These are phyloP conservation scores for Penicillium roqueforti DNA, from an alignment of 495 filamentous ascomycete species.

Conservation along the genomic window DNA sequence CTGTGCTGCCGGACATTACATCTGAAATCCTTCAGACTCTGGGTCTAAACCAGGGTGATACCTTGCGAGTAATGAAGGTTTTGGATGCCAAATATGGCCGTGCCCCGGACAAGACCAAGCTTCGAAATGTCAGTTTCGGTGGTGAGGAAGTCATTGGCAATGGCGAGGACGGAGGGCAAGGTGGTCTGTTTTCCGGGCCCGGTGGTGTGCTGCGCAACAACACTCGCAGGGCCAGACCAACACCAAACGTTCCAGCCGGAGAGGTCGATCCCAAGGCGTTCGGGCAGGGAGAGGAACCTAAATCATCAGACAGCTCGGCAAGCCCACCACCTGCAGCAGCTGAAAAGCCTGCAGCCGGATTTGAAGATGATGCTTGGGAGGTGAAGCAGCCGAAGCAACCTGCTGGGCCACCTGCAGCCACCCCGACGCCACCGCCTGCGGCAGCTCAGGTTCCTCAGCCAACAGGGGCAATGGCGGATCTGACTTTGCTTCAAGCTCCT, in stretches of 20 bases:
- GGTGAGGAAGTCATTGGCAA: slow-evolving; percentile 50
- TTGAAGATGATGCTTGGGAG: slow-evolving; percentile 98
- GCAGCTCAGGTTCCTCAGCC: slow-evolving; percentile 43
- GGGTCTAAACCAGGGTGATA: slow-evolving; percentile 92
- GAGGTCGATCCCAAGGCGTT: slow-evolving; percentile 85
- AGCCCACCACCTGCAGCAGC: slow-evolving; percentile 41
- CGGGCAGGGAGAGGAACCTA: slow-evolving; percentile 52
- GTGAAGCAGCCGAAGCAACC: slow-evolving; percentile 81
- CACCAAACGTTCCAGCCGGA: slow-evolving; percentile 75
- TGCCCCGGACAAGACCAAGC: slow-evolving; percentile 52
- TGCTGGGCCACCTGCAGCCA: slow-evolving; percentile 24
- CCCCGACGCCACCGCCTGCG: slow-evolving; percentile 34
- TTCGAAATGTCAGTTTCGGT: slow-evolving; percentile 59
- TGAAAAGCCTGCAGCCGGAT: slow-evolving; percentile 57
- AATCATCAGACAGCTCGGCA: slow-evolving; percentile 40
- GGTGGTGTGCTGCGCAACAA: slow-evolving; percentile 88
- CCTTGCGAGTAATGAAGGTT: slow-evolving; percentile 86
- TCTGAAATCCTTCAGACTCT: slow-evolving; percentile 75
- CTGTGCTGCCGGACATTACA: slow-evolving; percentile 80
- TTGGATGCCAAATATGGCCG: slow-evolving; percentile 79
- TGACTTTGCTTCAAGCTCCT: slow-evolving; percentile 71
- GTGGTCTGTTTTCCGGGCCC: slow-evolving; percentile 86
- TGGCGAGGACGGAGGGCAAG: slow-evolving; percentile 50
- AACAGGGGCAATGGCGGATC: slow-evolving; percentile 71
- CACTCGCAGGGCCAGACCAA: slow-evolving; percentile 86